These are phyloP conservation scores for Boletus insuetus DNA, from an alignment of 768 basidiomycete genomes.

Conservation along the genomic window DNA sequence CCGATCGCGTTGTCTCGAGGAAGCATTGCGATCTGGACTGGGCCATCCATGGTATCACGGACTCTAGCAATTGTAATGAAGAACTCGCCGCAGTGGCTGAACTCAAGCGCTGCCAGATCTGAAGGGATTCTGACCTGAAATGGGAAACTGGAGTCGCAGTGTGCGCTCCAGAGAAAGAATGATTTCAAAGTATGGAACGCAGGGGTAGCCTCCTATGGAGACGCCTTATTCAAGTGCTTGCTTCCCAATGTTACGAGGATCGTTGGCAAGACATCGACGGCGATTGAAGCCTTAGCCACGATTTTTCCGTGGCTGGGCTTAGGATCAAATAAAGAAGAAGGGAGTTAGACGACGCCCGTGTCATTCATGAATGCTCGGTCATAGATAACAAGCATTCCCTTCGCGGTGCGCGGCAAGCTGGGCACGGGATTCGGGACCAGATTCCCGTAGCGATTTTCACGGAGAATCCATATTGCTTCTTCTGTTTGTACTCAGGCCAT, in stretches of 20 bases:
- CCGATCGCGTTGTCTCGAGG: neutral
- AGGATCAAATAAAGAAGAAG: neutral
- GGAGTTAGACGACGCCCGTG: too few species aligned
- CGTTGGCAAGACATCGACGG: constrained; percentile 4
- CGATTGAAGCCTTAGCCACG: neutral
- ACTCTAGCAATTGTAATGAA: neutral
- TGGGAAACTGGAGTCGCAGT: neutral
- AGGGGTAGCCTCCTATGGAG: neutral
- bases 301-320: too few species aligned
- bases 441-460: neutral
- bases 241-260: constrained; percentile 9
- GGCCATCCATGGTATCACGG: neutral
- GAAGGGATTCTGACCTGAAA: neutral
- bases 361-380: too few species aligned
- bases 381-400: neutral
- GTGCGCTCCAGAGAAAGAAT: neutral
- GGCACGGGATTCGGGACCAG: neutral
- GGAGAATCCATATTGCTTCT: neutral
- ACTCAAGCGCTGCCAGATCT: neutral
- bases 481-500: neutral
- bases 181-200: neutral
- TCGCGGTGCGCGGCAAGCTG: neutral
- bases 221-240: neutral
- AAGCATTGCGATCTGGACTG: neutral
- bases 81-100: too few species aligned